These are phyloP conservation scores for Aspergillus affinis DNA, from an alignment of 495 filamentous ascomycete genomes.

Conservation along the genomic window DNA sequence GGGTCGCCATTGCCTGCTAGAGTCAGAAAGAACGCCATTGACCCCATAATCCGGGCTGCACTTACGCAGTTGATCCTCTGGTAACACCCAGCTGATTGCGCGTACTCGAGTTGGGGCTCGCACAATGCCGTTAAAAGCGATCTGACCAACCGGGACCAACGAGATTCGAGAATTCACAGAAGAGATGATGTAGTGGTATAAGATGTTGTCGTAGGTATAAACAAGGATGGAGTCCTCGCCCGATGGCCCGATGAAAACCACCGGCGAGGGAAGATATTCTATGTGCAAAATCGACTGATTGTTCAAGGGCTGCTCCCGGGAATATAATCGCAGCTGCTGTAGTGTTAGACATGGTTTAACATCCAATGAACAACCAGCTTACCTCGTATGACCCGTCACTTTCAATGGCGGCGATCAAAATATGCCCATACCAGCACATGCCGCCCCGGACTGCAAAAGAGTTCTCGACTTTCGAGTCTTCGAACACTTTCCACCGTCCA, in stretches of 20 bases:
- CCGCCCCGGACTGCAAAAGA: constrained; percentile 90
- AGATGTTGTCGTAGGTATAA: constrained; percentile 93
- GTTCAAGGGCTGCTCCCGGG: constrained; percentile 79
- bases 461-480: constrained; percentile 76
- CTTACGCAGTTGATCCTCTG: constrained; percentile 82
- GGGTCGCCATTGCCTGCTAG: constrained; percentile 77
- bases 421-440: constrained; percentile 98
- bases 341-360: constrained; percentile 13
- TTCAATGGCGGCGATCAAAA: constrained; percentile 92
- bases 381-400: constrained; percentile 78
- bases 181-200: constrained; percentile 90
- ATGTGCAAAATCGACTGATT: constrained; percentile 67
- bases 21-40: constrained; percentile 26
- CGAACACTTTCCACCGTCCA: constrained; percentile 93
- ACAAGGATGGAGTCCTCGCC: constrained; percentile 94
- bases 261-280: constrained; percentile 76
- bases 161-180: constrained; percentile 67
- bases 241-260: constrained; percentile 80
- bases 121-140: constrained; percentile 95
- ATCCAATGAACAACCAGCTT: neutral
- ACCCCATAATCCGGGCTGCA: constrained; percentile 6
- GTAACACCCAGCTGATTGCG: constrained; percentile 92
- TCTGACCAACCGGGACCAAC: constrained; percentile 90
- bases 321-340: constrained; percentile 77
- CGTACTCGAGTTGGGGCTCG: constrained; percentile 88